Base-by-base conservation (phyloP, 2,329 filamentous ascomycete genomes). In the Hymenoscyphus repandus region DNA sequence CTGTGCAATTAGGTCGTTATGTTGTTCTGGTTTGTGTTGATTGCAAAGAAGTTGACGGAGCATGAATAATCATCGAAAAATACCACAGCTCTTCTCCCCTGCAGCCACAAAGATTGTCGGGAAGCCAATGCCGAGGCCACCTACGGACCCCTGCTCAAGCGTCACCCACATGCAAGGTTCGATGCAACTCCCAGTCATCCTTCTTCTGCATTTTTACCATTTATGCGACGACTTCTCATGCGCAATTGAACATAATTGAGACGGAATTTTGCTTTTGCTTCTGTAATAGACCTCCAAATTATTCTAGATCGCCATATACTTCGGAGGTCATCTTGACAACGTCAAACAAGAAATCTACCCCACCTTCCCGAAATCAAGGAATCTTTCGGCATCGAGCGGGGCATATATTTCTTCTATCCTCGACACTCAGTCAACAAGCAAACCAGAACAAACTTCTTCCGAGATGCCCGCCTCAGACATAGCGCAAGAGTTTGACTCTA, bases 401-500 rank as follows among this genome's bases (percentile, higher is more conserved):
- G 55, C 49, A 54, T 6, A 46, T 22, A 37, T 47, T 30, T 38
- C 36, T 34, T 41, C 20, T 17, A 18, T 30, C 11, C 42, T 33
- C 42, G 15, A 37, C 31, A 34, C 42, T 33, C 15, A 27, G 27
- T 31, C 18, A 38, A 9, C 9, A 18, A 45, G 13, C 13, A 33
- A 34, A 32, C 6, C 4, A 34, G 6, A 33, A 32, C 31, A 39
- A 22, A 22, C 9, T 22, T 33, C 15, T 9, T 9, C 41, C 45
- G 53, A 48, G 30, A 66, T 66, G 64, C 64, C 64, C 52, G 58
- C 60, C 34, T 56, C 62, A 47, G 57, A 58, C 5, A 49, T 62
- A 40, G 58, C 60, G 17, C 54, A 58, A 59, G 71, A 77, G 66
- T 85, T 85, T 69, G 78, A 85, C 71, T 76, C 75, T 50, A 85